Evolutionary conservation across 2,329 filamentous ascomycete genomes (phyloP), one percentile per base, ranked within the genome.

Genomic region (Acrodontium crateriforme): DNA sequence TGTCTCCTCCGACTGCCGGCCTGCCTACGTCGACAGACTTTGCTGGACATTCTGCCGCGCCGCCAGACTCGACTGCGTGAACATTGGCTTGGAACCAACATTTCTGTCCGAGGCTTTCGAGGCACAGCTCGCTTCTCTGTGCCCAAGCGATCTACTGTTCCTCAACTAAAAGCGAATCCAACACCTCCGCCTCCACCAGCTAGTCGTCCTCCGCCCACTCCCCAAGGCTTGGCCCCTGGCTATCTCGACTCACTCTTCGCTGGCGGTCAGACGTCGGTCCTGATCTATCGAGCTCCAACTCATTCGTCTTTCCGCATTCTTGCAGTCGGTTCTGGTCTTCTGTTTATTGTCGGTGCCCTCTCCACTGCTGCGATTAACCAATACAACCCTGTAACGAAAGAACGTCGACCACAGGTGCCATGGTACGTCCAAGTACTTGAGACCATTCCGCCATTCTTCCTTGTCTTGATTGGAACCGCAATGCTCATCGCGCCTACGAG

Each of bases 291-390:
- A 3, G 36, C 41, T 4, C 37, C 44, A 3, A 29, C 24, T 30
- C 44, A 49, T 25, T 32, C 27, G 22, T 33, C 35, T 9, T 46
- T 44, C 36, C n/a, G n/a, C n/a, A n/a, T n/a, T n/a, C n/a, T n/a
- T n/a, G n/a, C n/a, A n/a, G n/a, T n/a, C n/a, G n/a, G n/a, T n/a
- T n/a, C n/a, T 9, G 44, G 44, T 16, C 6, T 20, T 12, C 8
- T 36, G 9, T 28, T 47, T 21, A n/a, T 42, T 9, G 2, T 36
- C 12, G 33, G 25, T 10, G 34, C 41, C 20, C 28, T 28, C 24
- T 40, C 27, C 21, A 32, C n/a, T n/a, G n/a, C n/a, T n/a, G n/a
- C n/a, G n/a, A n/a, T n/a, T n/a, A n/a, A n/a, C n/a, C n/a, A n/a
- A n/a, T n/a, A n/a, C n/a, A n/a, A n/a, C n/a, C n/a, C n/a, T n/a